These are phyloP conservation scores for Coemansia sp. DNA, from an alignment of 192 early-diverging fungal species.

Conservation along the genomic window DNA sequence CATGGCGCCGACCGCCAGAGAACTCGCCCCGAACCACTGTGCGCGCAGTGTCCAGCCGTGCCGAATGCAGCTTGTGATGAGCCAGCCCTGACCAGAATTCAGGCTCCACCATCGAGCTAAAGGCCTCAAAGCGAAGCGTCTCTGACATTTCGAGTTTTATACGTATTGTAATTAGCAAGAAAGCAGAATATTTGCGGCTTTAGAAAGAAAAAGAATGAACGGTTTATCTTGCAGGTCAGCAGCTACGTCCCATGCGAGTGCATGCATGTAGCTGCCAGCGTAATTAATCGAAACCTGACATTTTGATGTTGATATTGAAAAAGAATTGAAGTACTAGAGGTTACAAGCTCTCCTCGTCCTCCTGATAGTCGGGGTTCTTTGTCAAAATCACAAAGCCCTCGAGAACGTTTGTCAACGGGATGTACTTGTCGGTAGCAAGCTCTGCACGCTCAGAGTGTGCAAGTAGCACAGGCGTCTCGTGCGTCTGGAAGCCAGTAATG, in stretches of 20 bases:
- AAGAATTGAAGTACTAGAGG: not conserved
- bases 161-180: not conserved
- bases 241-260: not conserved
- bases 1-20: slow-evolving; percentile 56
- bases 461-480: slow-evolving; percentile 94
- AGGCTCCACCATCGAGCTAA: slow-evolving; percentile 81
- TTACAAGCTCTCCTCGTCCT: slow-evolving; percentile 55
- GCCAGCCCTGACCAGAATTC: slow-evolving; percentile 89
- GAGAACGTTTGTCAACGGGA: slow-evolving; percentile 78
- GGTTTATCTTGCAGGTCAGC: not conserved
- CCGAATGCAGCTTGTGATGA: slow-evolving; percentile 79
- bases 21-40: slow-evolving; percentile 66
- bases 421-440: slow-evolving; percentile 95
- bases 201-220: not conserved
- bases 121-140: slow-evolving; percentile 81
- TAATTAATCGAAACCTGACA: not conserved
- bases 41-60: slow-evolving; percentile 71
- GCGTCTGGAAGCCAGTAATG: slow-evolving; percentile 99
- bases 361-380: slow-evolving; percentile 89
- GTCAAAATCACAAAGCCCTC: slow-evolving; percentile 96
- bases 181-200: not conserved
- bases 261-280: not conserved
- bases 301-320: not conserved
- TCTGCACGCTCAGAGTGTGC: slow-evolving; percentile 97
- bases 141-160: slow-evolving; percentile 20